Evolutionary conservation across 164 flowering plant species (phyloP).

Genomic region (Stephania cephalantha): DNA sequence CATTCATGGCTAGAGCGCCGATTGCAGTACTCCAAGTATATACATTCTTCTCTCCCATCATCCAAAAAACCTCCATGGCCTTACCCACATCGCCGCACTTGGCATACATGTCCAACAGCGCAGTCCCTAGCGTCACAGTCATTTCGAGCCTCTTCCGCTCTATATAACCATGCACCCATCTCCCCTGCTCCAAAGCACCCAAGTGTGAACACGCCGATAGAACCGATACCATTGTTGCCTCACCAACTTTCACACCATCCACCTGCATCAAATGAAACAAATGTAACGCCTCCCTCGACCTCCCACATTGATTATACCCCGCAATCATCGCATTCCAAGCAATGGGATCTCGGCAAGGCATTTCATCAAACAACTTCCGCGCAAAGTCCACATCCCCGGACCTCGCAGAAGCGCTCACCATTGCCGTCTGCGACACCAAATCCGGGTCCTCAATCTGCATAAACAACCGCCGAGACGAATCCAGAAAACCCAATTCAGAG

Average conservation of each 20-base stretch:
- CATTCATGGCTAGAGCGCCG: constrained; percentile 54
- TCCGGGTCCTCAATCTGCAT: constrained; percentile 28
- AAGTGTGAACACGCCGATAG: constrained; percentile 47
- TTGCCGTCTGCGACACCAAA: constrained; percentile 44
- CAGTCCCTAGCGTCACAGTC: constrained; percentile 43
- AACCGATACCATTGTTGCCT: constrained; percentile 44
- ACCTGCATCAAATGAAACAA: constrained; percentile 42
- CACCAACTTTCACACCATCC: constrained; percentile 40
- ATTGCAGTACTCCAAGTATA: constrained; percentile 49
- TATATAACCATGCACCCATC: constrained; percentile 49
- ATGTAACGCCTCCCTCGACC: constrained; percentile 36
- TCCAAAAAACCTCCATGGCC: constrained; percentile 57
- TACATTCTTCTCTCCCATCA: constrained; percentile 45
- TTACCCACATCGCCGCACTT: constrained; percentile 40
- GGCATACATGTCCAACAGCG: constrained; percentile 49
- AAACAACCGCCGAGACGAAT: constrained; percentile 23
- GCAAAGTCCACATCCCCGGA: constrained; percentile 38
- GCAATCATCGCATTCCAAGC: constrained; percentile 60
- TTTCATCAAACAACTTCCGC: constrained; percentile 41
- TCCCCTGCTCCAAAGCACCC: constrained; percentile 51
- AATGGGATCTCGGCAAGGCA: constrained; percentile 37
- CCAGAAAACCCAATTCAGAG: constrained; percentile 34
- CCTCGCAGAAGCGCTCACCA: constrained; percentile 40
- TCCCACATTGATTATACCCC: constrained; percentile 41
- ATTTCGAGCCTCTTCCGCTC: constrained; percentile 29